These are phyloP conservation scores for Asterionellopsis glacialis DNA, from an alignment of 108 stramenopile species.

Conservation along the genomic window DNA sequence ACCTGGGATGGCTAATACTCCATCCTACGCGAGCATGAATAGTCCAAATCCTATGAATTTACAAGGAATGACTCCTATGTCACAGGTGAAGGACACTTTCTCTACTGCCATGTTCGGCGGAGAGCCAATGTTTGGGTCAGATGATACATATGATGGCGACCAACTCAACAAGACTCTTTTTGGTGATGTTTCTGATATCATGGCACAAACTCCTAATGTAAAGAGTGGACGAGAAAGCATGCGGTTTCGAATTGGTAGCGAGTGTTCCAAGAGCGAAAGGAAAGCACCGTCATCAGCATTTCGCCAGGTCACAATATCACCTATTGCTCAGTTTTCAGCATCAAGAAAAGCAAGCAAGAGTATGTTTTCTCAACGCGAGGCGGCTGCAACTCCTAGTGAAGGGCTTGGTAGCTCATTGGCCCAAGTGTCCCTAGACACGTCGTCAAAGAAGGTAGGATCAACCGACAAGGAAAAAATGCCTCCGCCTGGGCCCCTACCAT, in stretches of 20 bases:
- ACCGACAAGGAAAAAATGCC: background rate
- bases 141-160: constrained; percentile 3
- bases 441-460: background rate
- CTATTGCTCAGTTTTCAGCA: constrained; percentile 3
- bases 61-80: constrained; percentile 10
- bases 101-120: background rate
- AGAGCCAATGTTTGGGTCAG: constrained; percentile 2
- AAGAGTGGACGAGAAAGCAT: background rate
- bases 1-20: background rate
- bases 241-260: constrained; percentile 8
- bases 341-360: background rate
- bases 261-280: background rate
- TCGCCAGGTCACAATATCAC: constrained; percentile 6
- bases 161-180: constrained; percentile 9
- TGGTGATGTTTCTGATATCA: constrained; percentile 1
- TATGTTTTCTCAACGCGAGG: background rate
- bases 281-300: background rate
- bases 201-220: background rate
- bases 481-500: background rate
- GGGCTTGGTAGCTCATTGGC: background rate
- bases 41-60: too few relatives aligned
- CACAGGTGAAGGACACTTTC: constrained; percentile 2
- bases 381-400: background rate
- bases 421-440: background rate
- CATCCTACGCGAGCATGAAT: too few relatives aligned